Evolutionary conservation across 306 rosid genomes (phyloP).

Genomic region (Myrica gale): DNA sequence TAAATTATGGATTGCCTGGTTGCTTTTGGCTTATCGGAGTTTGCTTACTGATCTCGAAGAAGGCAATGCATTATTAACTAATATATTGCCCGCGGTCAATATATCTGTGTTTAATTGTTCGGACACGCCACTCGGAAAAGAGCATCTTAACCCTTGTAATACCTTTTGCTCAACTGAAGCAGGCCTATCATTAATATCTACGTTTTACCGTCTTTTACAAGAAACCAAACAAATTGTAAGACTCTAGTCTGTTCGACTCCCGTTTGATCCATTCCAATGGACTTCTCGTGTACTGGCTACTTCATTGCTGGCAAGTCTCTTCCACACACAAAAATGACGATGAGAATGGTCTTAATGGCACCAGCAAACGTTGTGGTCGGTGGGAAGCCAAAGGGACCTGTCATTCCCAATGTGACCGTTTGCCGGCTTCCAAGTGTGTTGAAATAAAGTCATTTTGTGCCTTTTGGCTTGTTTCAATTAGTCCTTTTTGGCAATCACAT

Average conservation of each 20-base stretch:
- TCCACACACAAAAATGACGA: neutral
- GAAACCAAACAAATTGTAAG: neutral
- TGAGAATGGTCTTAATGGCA: neutral
- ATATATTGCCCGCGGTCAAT: too few relatives aligned
- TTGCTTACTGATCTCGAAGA: neutral
- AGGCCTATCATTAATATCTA: neutral
- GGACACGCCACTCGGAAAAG: neutral
- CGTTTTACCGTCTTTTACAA: neutral
- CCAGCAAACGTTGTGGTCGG: neutral
- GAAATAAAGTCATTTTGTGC: constrained; percentile 12
- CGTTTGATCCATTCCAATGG: neutral
- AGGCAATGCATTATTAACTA: neutral
- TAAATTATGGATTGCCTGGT: neutral
- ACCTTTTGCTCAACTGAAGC: neutral
- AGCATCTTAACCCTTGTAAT: neutral
- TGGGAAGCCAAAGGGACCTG: constrained; percentile 1
- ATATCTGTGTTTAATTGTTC: neutral
- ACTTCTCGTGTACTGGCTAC: neutral
- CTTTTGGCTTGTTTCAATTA: constrained; percentile 40
- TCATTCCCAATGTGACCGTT: constrained; percentile 19
- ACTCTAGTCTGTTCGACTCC: neutral
- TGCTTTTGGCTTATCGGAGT: too few relatives aligned
- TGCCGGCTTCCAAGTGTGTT: constrained; percentile 49
- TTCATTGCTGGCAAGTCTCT: neutral
- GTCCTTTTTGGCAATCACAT: constrained; percentile 9